Base-by-base conservation (phyloP, 2,329 filamentous ascomycete species). In the Pseudogymnoascus sp. region DNA sequence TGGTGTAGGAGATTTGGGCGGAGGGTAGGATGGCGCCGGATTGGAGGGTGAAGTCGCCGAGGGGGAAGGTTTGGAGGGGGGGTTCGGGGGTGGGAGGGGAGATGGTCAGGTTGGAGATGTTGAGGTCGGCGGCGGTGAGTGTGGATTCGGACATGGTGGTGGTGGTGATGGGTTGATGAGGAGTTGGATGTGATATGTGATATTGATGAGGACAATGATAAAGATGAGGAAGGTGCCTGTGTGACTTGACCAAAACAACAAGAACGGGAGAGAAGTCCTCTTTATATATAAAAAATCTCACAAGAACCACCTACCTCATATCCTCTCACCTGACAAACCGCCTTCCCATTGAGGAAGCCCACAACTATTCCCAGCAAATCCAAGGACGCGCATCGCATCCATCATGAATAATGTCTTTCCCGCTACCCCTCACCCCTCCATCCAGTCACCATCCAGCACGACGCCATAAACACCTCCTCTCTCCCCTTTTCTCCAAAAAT, bases 1-100 rank as follows among this genome's bases (percentile, higher is more conserved):
- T 90, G 74, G 89, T 91, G 79, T 90, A 93, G 15, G 89, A 88
- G 62, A 93, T 84, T 70, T 83, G 82, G 1, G 90, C 89, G 68
- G 83, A 74, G 1, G 82, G 79, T 17, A 93, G 79, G 5, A 76
- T 79, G n/a, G 78, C 78, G 40, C 88, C 87, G 26, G 81, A 85
- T 70, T 88, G 83, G 2, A 93, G 82, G 65, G 81, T 76, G 77
- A 88, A 89, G 74, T 88, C 81, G 17, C 87, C 87, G 0, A 90
- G 79, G 23, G 80, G 74, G 70, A 81, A 88, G 1, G 74, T 83
- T 62, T 83, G 63, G 8, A 71, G 28, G 19, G 53, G 28, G 1
- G 53, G 36, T 42, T 38, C 60, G 6, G 38, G 23, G 31, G 23
- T 21, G 15, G 33, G 31, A n/a, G 21, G 8, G 3, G 26, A 9